These are phyloP conservation scores for Pseudodiploospora longispora DNA, from an alignment of 2,329 filamentous ascomycete genomes.

Conservation along the genomic window DNA sequence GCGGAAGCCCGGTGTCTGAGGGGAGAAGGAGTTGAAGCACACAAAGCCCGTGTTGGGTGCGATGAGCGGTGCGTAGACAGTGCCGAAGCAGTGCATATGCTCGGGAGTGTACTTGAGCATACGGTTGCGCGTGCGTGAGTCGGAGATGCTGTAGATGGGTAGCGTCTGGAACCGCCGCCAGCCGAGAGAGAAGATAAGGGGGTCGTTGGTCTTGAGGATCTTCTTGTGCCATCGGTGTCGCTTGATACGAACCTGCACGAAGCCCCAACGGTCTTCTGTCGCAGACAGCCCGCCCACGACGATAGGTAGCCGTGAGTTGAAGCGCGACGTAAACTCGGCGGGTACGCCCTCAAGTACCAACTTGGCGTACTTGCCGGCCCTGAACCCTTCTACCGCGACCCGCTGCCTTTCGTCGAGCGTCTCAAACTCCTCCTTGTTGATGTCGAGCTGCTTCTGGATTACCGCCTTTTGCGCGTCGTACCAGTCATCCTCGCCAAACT, in stretches of 20 bases:
- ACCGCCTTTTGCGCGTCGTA: constrained; percentile 94
- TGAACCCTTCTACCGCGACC: constrained; percentile 78
- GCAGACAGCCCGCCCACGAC: constrained; percentile 86
- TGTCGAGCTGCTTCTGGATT: constrained; percentile 90
- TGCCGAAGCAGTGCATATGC: constrained; percentile 98
- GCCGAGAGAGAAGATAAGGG: constrained; percentile 90
- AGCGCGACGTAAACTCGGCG: constrained; percentile 78
- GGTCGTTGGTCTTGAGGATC: constrained; percentile 96
- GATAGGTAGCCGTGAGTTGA: constrained; percentile 74
- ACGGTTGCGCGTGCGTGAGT: constrained; percentile 85
- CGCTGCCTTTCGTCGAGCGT: constrained; percentile 77
- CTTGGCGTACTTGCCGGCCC: constrained; percentile 86
- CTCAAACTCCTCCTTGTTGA: constrained; percentile 92
- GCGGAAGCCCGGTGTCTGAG: constrained; percentile 80
- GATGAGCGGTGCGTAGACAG: constrained; percentile 89
- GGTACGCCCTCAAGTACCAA: constrained; percentile 85
- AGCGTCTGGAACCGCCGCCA: constrained; percentile 93
- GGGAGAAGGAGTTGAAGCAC: constrained; percentile 82
- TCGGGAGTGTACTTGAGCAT: constrained; percentile 99
- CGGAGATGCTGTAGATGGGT: constrained; percentile 90
- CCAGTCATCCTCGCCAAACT: constrained; percentile 98
- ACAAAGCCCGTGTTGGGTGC: constrained; percentile 95
- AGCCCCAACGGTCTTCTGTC: constrained; percentile 93
- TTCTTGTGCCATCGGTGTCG: constrained; percentile 98
- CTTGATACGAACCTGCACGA: constrained; percentile 93